Base-by-base conservation (phyloP, 192 early-diverging fungal genomes). In the Podila clonocystis region DNA sequence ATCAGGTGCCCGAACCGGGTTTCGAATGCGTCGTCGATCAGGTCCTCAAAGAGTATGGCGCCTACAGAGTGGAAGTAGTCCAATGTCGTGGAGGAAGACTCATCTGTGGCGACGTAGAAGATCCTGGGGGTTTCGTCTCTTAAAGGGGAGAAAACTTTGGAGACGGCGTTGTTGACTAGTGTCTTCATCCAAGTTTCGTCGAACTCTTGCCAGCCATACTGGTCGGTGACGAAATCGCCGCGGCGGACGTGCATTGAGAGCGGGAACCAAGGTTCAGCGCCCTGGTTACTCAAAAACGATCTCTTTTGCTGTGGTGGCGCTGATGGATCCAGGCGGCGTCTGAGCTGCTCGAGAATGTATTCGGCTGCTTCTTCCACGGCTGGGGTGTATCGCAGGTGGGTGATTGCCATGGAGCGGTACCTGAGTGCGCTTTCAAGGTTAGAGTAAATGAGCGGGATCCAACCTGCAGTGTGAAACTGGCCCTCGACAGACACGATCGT, bases 171-270 rank as follows among this genome's bases (percentile, higher is more conserved):
- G 41, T 67, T 67, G 58, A 76, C 63, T 33, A 70, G 64, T 9
- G 63, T 9, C 4, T 19, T 22, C 68, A 77, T 70, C 64, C 75
- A 71, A 1, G 2, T 13, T 22, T 65, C 24, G 30, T 60, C 63
- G 48, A 71, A 66, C 2, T 70, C 48, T 34, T 77, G 68, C 68
- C 63, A 70, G 24, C 75, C 75, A 34, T 70, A 50, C 31, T 63
- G 34, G 19, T 67, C 48, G 7, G 59, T 67, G 1, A 76, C 45
- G 41, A 70, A 76, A 65, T 76, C 74, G 5, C 67, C 74, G 26
- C 67, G 68, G 11, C 68, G 68, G 5, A 77, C 63, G 62, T 77
- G 63, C 64, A 77, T 70, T 58, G 75, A 77, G 22, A 77, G 26
- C 7, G 22, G 52, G 8, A 77, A 50, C 75, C 68, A 71, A 7